Evolutionary conservation across 2,329 filamentous ascomycete genomes (phyloP).

Genomic region (Endothia cerciana): DNA sequence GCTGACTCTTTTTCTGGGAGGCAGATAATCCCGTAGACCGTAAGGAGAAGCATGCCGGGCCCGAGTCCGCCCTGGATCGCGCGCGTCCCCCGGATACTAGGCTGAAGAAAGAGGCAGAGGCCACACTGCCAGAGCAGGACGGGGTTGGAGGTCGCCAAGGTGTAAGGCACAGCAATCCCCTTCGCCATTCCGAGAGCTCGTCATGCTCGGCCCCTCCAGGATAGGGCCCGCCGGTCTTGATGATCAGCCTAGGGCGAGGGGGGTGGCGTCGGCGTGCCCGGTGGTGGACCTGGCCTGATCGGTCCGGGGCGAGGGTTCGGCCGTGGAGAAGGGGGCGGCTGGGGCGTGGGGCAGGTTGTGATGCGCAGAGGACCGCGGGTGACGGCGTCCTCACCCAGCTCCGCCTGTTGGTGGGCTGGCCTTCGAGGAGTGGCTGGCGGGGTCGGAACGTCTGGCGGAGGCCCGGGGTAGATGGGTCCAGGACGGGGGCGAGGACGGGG

Average conservation of each 20-base stretch:
- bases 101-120: too few species aligned
- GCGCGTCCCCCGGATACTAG: too few species aligned
- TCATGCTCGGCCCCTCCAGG: background rate
- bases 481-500: slow-evolving; percentile 15
- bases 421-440: slow-evolving; percentile 14
- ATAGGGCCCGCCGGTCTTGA: background rate
- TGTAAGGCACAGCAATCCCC: background rate
- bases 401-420: background rate
- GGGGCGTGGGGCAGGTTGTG: slow-evolving; percentile 16
- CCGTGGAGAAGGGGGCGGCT: slow-evolving; percentile 25
- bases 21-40: too few species aligned
- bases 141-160: background rate
- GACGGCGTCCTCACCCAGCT: background rate
- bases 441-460: slow-evolving; percentile 13
- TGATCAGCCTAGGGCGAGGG: slow-evolving; percentile 13
- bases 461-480: slow-evolving; percentile 4
- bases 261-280: slow-evolving; percentile 25
- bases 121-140: background rate
- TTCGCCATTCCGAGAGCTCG: background rate
- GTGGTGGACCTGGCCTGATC: slow-evolving; percentile 14
- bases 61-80: too few species aligned
- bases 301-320: slow-evolving; percentile 26
- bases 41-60: too few species aligned
- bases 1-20: too few species aligned
- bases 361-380: background rate